Percentiles rank a stretch among this genome's conserved stretches.
These are phyloP conservation scores for Trichomonascus vanleenenianus DNA, from an alignment of 805 yeast genomes.

Conservation along the genomic window DNA sequence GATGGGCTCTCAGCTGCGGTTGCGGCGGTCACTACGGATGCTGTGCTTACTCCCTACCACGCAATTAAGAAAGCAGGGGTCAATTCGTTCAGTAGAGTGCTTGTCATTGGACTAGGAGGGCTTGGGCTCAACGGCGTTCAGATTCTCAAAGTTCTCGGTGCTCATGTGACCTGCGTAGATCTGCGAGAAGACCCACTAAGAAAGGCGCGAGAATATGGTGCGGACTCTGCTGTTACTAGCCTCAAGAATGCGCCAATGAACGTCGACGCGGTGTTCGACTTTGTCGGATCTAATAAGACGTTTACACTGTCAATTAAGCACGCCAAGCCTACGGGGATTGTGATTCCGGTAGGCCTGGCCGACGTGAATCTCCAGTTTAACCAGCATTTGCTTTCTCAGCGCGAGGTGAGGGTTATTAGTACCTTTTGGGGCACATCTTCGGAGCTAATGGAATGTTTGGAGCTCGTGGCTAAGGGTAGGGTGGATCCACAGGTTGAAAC, in stretches of 20 bases:
- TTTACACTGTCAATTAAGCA: constrained; percentile 26
- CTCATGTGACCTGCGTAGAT: constrained; percentile 20
- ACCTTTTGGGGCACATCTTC: constrained; percentile 39
- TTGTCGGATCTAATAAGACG: constrained; percentile 21
- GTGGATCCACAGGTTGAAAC: constrained; percentile 32
- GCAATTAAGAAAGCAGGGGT: constrained; percentile 27
- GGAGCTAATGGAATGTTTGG: constrained; percentile 38
- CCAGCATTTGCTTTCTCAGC: constrained; percentile 33
- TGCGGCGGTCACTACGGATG: constrained; percentile 31
- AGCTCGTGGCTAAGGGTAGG: constrained; percentile 35
- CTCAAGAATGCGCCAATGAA: constrained; percentile 24
- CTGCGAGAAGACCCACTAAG: constrained; percentile 25
- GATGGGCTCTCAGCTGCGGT: constrained; percentile 24
- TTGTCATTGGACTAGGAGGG: constrained; percentile 30
- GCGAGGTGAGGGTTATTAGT: constrained; percentile 35
- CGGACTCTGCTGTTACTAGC: constrained; percentile 35
- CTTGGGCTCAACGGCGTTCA: constrained; percentile 30
- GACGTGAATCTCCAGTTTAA: constrained; percentile 26
- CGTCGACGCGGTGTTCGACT: constrained; percentile 31
- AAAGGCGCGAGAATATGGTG: constrained; percentile 33
- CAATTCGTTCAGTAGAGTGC: constrained; percentile 20
- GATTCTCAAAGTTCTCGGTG: constrained; percentile 16
- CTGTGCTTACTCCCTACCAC: constrained; percentile 30
- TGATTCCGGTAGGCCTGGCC: constrained; percentile 40
- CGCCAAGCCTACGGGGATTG: constrained; percentile 32